phyloP scores from a whole-genome alignment of 805 yeast genomes.

The Sugiyamaella lignohabitans region DNA sequence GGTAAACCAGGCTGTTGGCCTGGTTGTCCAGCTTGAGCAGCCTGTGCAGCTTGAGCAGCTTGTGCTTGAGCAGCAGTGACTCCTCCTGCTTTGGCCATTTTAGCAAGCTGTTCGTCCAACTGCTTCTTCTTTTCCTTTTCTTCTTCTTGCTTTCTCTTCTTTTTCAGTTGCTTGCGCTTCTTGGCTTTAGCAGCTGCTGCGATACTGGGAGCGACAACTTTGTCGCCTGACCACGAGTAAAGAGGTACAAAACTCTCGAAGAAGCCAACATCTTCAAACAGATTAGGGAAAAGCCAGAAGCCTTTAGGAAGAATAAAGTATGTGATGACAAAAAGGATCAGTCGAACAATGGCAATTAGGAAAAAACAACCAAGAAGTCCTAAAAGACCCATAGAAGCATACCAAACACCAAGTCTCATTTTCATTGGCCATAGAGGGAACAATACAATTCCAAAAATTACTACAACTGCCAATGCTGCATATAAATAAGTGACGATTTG shows the following conservation, averaged over 20 bases:
- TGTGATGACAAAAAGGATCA: slow-evolving; percentile 59
- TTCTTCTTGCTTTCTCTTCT: slow-evolving; percentile 16
- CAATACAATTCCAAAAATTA: slow-evolving; percentile 54
- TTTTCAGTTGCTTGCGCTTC: slow-evolving; percentile 15
- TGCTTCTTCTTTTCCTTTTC: slow-evolving; percentile 1
- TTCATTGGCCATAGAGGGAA: slow-evolving; percentile 95
- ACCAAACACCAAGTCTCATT: slow-evolving; percentile 89
- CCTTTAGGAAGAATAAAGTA: slow-evolving; percentile 58
- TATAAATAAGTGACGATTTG: slow-evolving; percentile 57
- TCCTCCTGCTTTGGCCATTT: not conserved
- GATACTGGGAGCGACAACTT: slow-evolving; percentile 9
- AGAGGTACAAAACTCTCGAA: slow-evolving; percentile 84
- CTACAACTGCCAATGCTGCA: slow-evolving; percentile 60
- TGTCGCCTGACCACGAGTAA: slow-evolving; percentile 68
- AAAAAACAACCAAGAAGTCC: slow-evolving; percentile 72
- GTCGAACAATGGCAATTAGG: slow-evolving; percentile 68
- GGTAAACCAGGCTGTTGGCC: not conserved
- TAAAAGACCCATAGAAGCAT: slow-evolving; percentile 68
- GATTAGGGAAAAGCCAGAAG: slow-evolving; percentile 94
- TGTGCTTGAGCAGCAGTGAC: not conserved
- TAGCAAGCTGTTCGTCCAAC: not conserved
- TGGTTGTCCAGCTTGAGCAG: not conserved
- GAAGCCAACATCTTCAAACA: slow-evolving; percentile 93
- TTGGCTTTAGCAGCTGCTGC: slow-evolving; percentile 1
- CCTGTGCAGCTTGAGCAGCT: not conserved